Evolutionary conservation across 2,329 filamentous ascomycete species (phyloP), one percentile per base, ranked within the genome.

Genomic region (Colletotrichum kahawae): DNA sequence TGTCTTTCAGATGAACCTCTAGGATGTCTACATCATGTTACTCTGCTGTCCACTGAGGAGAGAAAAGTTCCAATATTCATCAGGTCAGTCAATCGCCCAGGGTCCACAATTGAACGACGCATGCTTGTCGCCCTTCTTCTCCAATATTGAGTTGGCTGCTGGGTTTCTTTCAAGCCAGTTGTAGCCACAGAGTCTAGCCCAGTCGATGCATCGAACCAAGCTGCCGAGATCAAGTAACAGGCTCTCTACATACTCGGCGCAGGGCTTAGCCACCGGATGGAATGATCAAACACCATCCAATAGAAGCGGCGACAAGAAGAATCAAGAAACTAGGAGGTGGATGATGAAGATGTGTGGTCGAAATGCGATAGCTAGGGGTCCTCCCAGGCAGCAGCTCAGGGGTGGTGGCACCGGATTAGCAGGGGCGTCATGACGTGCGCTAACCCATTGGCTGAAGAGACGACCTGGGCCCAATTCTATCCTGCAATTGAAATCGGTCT

Each of bases 41-140:
- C n/a, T 48, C 21, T 48, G 43, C 43, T 48, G n/a, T 48, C n/a
- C n/a, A 48, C 2, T 21, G 1, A 7, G 43, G 5, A 1, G 43
- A 48, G 10, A 48, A 48, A 21, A 4, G 18, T 48, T 6, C 18
- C n/a, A 21, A 7, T 21, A 21, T 48, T 7, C 31, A 9, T 33
- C 31, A 31, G 5, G 8, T 4, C 0, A 5, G 8, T 43, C 0
- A 5, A 5, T 3, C 18, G 38, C 18, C 8, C 16, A n/a, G 8
- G 4, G 8, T 43, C 1, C 18, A 0, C 16, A 43, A 10, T 4
- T 1, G 4, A 43, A 10, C 36, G 7, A 3, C 4, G 16, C 4
- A 16, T 18, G 16, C 4, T 18, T 18, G 4, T 43, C 38, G 4
- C 38, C 18, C 38, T n/a, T 43, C 38, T 9, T 43, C 9, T 18